phyloP scores from a whole-genome alignment of 208 protist species.

The Crithidia brevicula region DNA sequence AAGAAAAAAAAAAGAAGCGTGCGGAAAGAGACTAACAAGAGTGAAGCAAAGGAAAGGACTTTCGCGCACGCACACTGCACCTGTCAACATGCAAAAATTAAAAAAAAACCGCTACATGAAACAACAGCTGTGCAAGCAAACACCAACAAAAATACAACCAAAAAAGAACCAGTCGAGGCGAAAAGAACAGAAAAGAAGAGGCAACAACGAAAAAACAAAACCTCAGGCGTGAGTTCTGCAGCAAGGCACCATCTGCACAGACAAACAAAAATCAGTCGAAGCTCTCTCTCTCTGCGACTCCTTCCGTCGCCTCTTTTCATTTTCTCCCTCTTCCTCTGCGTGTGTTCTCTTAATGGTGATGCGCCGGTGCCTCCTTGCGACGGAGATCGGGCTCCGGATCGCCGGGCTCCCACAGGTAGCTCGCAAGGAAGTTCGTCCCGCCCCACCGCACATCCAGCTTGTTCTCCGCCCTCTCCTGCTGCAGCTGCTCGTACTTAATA shows the following conservation, averaged over 20 bases:
- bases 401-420: slow-evolving; percentile 89
- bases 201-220: background rate
- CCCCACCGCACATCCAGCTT: slow-evolving; percentile 89
- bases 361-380: slow-evolving; percentile 68
- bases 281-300: background rate
- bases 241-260: no score
- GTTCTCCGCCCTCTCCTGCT: slow-evolving; percentile 83
- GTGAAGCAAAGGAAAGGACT: background rate
- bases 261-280: slow-evolving; percentile 3
- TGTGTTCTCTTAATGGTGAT: slow-evolving; percentile 39
- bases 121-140: no score
- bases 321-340: background rate
- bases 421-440: slow-evolving; percentile 88
- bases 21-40: background rate
- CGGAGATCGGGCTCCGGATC: slow-evolving; percentile 90
- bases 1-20: slow-evolving; percentile 19
- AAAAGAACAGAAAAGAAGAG: slow-evolving; percentile 17
- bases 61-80: no score
- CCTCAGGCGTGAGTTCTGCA: no score
- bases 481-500: slow-evolving; percentile 88
- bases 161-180: background rate
- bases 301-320: background rate
- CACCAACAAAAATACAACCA: background rate
- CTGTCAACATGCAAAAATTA: no score
- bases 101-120: no score